A percentile compares a stretch with the other conserved stretches of the same genome.
Conservation (phyloP, 495 filamentous ascomycete species). For the Penicilliopsis zonata region DNA sequence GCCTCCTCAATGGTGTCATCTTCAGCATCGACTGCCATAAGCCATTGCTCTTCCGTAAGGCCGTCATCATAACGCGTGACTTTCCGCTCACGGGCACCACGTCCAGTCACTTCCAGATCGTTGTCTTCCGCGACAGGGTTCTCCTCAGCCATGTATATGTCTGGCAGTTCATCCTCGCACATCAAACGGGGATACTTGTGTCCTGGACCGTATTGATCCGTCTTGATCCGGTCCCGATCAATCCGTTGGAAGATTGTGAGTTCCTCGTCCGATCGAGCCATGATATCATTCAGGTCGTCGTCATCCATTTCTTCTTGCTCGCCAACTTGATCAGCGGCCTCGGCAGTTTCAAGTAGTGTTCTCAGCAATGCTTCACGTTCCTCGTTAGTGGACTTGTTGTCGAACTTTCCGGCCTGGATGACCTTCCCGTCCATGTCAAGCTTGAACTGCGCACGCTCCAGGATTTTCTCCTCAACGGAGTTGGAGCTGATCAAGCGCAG, state of each 20-base stretch:
- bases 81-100: slow-evolving; percentile 88
- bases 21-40: slow-evolving; percentile 83
- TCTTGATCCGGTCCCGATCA: slow-evolving; percentile 58
- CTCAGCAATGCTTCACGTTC: slow-evolving; percentile 93
- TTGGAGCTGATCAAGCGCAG: slow-evolving; percentile 89
- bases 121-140: slow-evolving; percentile 71
- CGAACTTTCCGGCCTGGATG: slow-evolving; percentile 97
- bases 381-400: slow-evolving; percentile 98
- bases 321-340: slow-evolving; percentile 64
- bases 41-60: slow-evolving; percentile 95
- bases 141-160: slow-evolving; percentile 83
- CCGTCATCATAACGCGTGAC: slow-evolving; percentile 93
- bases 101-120: slow-evolving; percentile 63
- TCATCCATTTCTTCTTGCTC: slow-evolving; percentile 93
- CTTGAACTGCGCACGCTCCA: slow-evolving; percentile 95
- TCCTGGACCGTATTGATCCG: slow-evolving; percentile 55
- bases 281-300: slow-evolving; percentile 86
- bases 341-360: slow-evolving; percentile 82
- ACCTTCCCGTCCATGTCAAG: slow-evolving; percentile 99
- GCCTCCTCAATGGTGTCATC: slow-evolving; percentile 91
- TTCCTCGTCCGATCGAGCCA: slow-evolving; percentile 67
- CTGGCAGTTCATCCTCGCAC: slow-evolving; percentile 78
- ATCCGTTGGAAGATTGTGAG: slow-evolving; percentile 58
- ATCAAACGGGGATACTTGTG: slow-evolving; percentile 65
- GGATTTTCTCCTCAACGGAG: slow-evolving; percentile 96